Percentiles rank a stretch among this genome's conserved stretches.
Evolutionary conservation across 129 eudicot genomes (phyloP).

Genomic region (Lactuca sativa): DNA sequence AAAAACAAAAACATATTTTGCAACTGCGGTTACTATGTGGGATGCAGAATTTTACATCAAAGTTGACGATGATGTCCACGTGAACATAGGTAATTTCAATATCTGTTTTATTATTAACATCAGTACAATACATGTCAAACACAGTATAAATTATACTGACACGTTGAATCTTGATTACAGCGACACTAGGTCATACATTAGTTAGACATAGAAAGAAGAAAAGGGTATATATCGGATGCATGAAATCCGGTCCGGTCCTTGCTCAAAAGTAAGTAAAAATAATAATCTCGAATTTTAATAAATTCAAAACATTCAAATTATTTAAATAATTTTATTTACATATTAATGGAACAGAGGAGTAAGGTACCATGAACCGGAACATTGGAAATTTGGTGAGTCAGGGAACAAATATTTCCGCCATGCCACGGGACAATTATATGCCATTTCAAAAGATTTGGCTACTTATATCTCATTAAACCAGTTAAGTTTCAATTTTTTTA

Average conservation of each 20-base stretch:
- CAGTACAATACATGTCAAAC: not conserved
- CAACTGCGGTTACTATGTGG: conserved; percentile 82
- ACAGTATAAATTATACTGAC: not conserved
- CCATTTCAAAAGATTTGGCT: conserved; percentile 88
- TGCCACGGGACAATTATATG: conserved; percentile 91
- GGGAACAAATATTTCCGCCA: conserved; percentile 96
- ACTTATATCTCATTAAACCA: conserved; percentile 79
- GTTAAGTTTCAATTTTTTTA: conserved; percentile 40
- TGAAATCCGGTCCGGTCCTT: conserved; percentile 95
- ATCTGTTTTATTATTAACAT: too few species aligned
- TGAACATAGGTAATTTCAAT: conserved; percentile 71
- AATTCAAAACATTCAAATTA: not conserved
- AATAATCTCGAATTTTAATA: not conserved
- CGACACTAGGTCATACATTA: conserved; percentile 79
- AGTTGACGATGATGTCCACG: conserved; percentile 94
- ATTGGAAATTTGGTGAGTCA: conserved; percentile 92
- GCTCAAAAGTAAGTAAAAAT: conserved; percentile 72
- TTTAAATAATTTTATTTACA: conserved; percentile 6
- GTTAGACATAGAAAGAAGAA: conserved; percentile 74
- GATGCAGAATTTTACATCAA: conserved; percentile 93
- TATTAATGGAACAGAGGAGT: conserved; percentile 65
- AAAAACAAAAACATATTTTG: conserved; percentile 78
- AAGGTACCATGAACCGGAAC: conserved; percentile 89
- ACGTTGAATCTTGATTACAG: conserved; percentile 44
- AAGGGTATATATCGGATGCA: conserved; percentile 82